These are phyloP conservation scores for Aspergillus fumigatiaffinis DNA, from an alignment of 2,329 filamentous ascomycete species.

Conservation along the genomic window DNA sequence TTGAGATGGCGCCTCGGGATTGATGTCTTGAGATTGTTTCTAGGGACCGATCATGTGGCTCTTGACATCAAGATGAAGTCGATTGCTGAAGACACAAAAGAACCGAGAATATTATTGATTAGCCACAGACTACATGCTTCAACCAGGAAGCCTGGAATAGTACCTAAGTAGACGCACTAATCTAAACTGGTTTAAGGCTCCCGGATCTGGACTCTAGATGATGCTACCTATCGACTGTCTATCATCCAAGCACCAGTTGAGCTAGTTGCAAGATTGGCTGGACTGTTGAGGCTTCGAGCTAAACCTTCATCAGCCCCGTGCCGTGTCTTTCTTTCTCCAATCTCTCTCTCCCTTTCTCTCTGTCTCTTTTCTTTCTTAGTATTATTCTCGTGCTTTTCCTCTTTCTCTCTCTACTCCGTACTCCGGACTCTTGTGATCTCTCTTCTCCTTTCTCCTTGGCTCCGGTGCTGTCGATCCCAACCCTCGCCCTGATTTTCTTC, in stretches of 20 bases:
- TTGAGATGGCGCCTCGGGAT: neutral
- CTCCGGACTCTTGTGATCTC: neutral
- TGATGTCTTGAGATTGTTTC: neutral
- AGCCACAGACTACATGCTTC: neutral
- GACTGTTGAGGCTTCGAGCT: neutral
- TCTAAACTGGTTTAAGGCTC: neutral
- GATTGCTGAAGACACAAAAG: neutral
- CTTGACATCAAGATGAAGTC: neutral
- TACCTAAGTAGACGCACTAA: neutral
- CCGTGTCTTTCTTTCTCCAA: constrained; percentile 2
- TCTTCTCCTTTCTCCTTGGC: constrained; percentile 1
- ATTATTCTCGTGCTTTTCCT: neutral
- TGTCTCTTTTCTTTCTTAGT: neutral
- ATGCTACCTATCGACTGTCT: neutral
- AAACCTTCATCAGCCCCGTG: constrained; percentile 1
- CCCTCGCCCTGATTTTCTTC: neutral
- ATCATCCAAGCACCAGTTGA: neutral
- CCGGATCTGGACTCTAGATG: too few relatives aligned
- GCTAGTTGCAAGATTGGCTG: too few relatives aligned
- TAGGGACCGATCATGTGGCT: neutral
- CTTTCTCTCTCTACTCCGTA: constrained; percentile 1
- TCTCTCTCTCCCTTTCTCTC: constrained; percentile 3
- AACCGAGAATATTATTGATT: neutral
- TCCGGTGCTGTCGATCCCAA: neutral
- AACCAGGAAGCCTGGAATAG: neutral